Base-by-base conservation (phyloP, 2,329 filamentous ascomycete genomes). In the Phyllosticta capitalensis region DNA sequence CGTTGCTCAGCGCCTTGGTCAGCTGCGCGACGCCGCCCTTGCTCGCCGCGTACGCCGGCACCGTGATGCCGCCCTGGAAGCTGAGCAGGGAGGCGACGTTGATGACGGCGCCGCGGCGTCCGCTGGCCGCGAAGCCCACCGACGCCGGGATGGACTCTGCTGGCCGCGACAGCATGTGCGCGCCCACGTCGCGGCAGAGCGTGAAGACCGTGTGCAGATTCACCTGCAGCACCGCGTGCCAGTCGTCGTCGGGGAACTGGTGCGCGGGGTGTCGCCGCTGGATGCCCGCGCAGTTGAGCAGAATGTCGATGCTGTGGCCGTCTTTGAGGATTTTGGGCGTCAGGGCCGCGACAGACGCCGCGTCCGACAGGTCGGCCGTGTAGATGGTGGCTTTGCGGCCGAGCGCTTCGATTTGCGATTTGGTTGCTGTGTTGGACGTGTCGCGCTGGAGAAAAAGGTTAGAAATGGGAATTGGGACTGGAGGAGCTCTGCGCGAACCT, bases 201-300 rank as follows among this genome's bases (percentile, higher is more conserved):
- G 84, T 83, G 75, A 95, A 96, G 58, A 94, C 89, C 51, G 87
- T 81, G 68, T 82, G 88, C 52, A 95, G 83, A 75, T 96, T 96
- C 55, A 95, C 87, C 77, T 95, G 89, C 50, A 96, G 77, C 28
- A 96, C 88, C 67, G 87, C 83, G 68, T 87, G 81, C 81, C 90
- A 95, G 75, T 94, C 89, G 52, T 78, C 75, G 69, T 88, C 83
- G 0, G 89, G 89, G 69, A 95, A 95, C 61, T 81, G 73, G 66
- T 90, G 83, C 51, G 86, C 84, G 0, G 88, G 83, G 72, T 94
- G 88, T 14, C 90, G 81, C 63, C 85, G 81, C 73, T 95, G 91
- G 69, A 95, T 92, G 24, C 91, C 91, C 19, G 88, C 91, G 75
- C 89, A 92, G 76, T 92, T 95, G 66, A 95, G 76, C 7, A 95